Conservation (phyloP, 2,329 filamentous ascomycete genomes). For the Penicillium carneum region DNA sequence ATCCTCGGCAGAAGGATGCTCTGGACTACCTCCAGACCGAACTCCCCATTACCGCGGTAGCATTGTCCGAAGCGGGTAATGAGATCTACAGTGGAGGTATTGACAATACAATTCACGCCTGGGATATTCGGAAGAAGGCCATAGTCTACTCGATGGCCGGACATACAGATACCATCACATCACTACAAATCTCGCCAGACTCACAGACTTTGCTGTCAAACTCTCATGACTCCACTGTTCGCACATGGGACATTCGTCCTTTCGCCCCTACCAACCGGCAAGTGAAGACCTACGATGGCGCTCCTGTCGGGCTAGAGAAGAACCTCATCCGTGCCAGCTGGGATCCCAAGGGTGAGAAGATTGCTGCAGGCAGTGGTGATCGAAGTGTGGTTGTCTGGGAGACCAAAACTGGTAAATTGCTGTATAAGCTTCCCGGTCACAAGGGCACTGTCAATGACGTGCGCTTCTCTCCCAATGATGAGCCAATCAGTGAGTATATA, state of each 20-base stretch:
- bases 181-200: constrained; percentile 88
- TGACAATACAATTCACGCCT: constrained; percentile 96
- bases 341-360: constrained; percentile 83
- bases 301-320: constrained; percentile 84
- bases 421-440: constrained; percentile 94
- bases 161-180: constrained; percentile 90
- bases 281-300: constrained; percentile 90
- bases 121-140: constrained; percentile 92
- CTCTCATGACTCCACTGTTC: constrained; percentile 89
- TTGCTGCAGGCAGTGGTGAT: constrained; percentile 88
- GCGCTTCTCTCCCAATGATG: constrained; percentile 82
- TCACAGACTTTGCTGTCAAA: constrained; percentile 89
- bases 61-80: constrained; percentile 90
- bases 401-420: constrained; percentile 80
- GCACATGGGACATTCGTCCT: constrained; percentile 94
- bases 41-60: constrained; percentile 89
- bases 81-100: constrained; percentile 94
- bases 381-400: constrained; percentile 93
- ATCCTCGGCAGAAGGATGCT: constrained; percentile 87
- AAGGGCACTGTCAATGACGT: constrained; percentile 95
- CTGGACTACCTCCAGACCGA: constrained; percentile 88
- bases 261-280: constrained; percentile 89
- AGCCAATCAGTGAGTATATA: constrained; percentile 79
- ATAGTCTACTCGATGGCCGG: constrained; percentile 87
- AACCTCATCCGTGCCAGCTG: constrained; percentile 90